Conservation (phyloP, 2,329 filamentous ascomycete species). For the Botrytis galanthina region DNA sequence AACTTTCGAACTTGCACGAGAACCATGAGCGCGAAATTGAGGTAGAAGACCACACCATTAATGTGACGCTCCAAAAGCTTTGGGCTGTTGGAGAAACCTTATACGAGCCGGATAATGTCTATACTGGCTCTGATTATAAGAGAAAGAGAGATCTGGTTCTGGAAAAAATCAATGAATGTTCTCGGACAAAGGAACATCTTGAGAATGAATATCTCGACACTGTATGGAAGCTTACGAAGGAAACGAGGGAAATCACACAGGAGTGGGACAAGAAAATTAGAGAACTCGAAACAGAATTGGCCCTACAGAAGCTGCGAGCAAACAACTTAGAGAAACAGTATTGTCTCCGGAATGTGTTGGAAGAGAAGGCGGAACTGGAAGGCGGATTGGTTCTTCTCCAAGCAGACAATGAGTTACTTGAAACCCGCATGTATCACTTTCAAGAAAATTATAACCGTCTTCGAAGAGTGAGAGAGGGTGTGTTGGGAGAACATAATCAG, state of each 20-base stretch:
- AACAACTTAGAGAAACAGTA: neutral
- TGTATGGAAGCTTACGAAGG: neutral
- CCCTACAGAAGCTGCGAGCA: no score
- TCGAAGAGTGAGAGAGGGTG: no score
- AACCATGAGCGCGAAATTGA: neutral
- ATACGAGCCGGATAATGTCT: neutral
- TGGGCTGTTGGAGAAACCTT: neutral
- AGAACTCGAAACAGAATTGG: neutral
- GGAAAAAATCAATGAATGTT: neutral
- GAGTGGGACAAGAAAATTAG: neutral
- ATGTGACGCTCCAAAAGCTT: no score
- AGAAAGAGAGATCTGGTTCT: neutral
- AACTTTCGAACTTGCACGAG: neutral
- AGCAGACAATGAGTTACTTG: neutral
- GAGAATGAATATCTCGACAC: neutral
- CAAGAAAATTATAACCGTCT: neutral
- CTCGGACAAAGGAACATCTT: neutral
- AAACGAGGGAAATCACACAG: neutral
- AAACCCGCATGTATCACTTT: neutral
- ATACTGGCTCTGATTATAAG: neutral
- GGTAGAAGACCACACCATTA: neutral
- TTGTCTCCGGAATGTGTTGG: neutral
- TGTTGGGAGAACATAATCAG: neutral
- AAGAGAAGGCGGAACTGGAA: neutral
- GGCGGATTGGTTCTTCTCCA: rapidly evolving